Evolutionary conservation across 1,284 basidiomycete genomes (phyloP), one percentile per base, ranked within the genome.

Genomic region (Hypsizygus ulmarius): DNA sequence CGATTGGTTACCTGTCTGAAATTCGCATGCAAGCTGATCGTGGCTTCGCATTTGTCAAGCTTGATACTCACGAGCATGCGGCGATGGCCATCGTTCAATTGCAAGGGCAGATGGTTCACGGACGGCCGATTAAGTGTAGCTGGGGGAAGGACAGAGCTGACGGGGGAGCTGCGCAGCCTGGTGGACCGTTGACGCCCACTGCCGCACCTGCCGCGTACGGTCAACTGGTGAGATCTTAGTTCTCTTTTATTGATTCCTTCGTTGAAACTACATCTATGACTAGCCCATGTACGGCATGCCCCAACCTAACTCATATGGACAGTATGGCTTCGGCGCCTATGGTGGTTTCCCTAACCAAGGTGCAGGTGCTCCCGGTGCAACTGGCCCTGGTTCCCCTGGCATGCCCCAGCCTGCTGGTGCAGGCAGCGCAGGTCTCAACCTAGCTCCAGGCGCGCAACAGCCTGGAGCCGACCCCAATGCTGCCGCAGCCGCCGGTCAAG

Each of bases 21-120:
- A 94, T 98, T 64, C 88, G 96, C 56, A 95, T 98, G 92, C 95
- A 98, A 70, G 84, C 94, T 49, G 96, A 98, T 71, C 87, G 94
- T 52, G 96, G 96, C 27, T 98, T 98, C 66, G 96, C 96, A 0
- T 99, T 99, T 64, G 93, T 98, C 65, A 98, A 97, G 72, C 81
- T 98, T 49, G 95, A 97, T 70, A 93, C 92, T 38, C 96, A 98
- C 67, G 93, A 97, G 66, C 93, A 97, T 64, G 96, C 96, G 43
- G 94, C 96, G 9, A 87, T 93, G 82, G 96, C 96, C 21, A 98
- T 99, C 62, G 88, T 94, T 53, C 90, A 96, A 63, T 75, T 98
- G 45, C 92, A 95, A 67, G 94, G 95, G 46, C 89, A 93, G 68
- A 89, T 93, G 76, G 89, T 98, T 25, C 96, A 98, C 60, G 95